Percentiles rank a stretch among this genome's conserved stretches.
Conservation (phyloP, 1,284 basidiomycete genomes). For the Microbotryum silenes-acaulis region DNA sequence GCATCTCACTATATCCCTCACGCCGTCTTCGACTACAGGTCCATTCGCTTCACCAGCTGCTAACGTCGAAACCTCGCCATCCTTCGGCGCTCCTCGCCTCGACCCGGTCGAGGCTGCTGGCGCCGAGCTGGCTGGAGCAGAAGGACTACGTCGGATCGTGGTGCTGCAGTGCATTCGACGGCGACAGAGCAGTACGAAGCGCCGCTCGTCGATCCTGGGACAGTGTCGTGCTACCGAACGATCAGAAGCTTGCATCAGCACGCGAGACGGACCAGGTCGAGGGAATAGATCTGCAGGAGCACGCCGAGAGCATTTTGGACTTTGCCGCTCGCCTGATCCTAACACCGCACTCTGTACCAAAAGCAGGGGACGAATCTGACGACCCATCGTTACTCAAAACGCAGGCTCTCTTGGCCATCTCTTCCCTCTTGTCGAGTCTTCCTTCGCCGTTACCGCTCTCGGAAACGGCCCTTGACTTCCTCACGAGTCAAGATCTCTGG, state of each 20-base stretch:
- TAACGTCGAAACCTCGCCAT: conserved; percentile 49
- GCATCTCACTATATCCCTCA: conserved; percentile 71
- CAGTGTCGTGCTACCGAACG: conserved; percentile 25
- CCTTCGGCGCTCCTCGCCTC: conserved; percentile 48
- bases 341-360: conserved; percentile 35
- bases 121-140: conserved; percentile 58
- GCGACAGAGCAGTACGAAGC: conserved; percentile 56
- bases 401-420: conserved; percentile 18
- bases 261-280: conserved; percentile 22
- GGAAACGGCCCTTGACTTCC: conserved; percentile 7
- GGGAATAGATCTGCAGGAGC: conserved; percentile 31
- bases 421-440: conserved; percentile 17
- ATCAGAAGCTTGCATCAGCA: conserved; percentile 2
- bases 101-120: conserved; percentile 47
- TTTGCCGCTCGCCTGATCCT: conserved; percentile 20
- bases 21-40: conserved; percentile 66
- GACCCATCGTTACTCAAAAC: conserved; percentile 22
- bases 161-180: conserved; percentile 64
- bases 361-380: conserved; percentile 51
- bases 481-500: conserved; percentile 20
- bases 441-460: conserved; percentile 18
- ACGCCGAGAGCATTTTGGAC: conserved; percentile 13
- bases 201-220: conserved; percentile 46
- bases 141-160: conserved; percentile 70
- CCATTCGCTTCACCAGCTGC: conserved; percentile 58